Conservation (phyloP, 345 rosid genomes). For the Hibiscus tridactylites region DNA sequence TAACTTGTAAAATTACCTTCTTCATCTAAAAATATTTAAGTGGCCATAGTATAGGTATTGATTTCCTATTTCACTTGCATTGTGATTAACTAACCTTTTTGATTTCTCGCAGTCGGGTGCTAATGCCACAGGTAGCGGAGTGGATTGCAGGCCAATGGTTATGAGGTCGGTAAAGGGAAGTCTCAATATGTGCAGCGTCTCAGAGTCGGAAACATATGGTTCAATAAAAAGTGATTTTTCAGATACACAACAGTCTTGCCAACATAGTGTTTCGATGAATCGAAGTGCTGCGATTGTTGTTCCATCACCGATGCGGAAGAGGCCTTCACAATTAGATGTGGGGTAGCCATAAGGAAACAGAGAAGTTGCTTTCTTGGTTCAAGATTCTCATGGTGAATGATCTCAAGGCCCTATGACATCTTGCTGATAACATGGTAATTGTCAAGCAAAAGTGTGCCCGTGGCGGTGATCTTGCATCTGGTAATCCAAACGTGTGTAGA, state of each 20-base stretch:
- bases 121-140: slow-evolving; percentile 15
- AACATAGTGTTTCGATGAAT: slow-evolving; percentile 20
- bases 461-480: background rate
- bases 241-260: slow-evolving; percentile 21
- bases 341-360: slow-evolving; percentile 10
- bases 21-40: background rate
- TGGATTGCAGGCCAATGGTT: slow-evolving; percentile 14
- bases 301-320: slow-evolving; percentile 28
- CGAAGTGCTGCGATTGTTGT: slow-evolving; percentile 37
- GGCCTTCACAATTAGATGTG: slow-evolving; percentile 27
- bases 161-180: slow-evolving; percentile 24
- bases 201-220: slow-evolving; percentile 17
- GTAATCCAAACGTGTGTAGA: slow-evolving; percentile 6
- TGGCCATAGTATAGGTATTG: background rate
- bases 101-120: slow-evolving; percentile 29
- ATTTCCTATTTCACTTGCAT: background rate
- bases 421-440: background rate
- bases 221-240: slow-evolving; percentile 35
- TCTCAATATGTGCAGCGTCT: slow-evolving; percentile 14
- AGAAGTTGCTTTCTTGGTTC: background rate
- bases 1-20: background rate
- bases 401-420: slow-evolving; percentile 1
- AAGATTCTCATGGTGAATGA: slow-evolving; percentile 14
- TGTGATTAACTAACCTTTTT: slow-evolving; percentile 6
- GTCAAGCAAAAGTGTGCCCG: background rate